Base-by-base conservation (phyloP, 305 asterid species). In the Fraxinus angustifolia region DNA sequence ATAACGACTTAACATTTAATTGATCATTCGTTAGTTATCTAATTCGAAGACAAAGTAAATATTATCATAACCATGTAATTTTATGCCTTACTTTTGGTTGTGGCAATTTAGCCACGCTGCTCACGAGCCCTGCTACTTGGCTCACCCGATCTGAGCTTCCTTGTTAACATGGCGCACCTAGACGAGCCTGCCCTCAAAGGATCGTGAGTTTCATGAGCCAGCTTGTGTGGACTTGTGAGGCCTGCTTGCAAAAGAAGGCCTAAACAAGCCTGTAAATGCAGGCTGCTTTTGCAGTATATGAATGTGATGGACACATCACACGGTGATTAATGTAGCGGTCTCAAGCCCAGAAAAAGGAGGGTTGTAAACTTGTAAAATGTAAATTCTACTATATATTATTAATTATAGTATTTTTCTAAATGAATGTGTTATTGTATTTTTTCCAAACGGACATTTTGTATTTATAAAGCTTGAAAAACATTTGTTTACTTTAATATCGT, bases 31-130 rank as follows among this genome's bases (percentile, higher is more conserved):
- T 50, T 77, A 17, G 48, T n/a, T 38, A 50, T 75, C 78, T 26
- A 70, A 17, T 84, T 77, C 4, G 73, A 26, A 65, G 73, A 23
- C 73, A 42, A 75, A 8, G 23, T 68, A 14, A 62, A 65, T 76
- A 53, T 26, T 26, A 16, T 36, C 26, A 53, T 62, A 17, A 36
- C n/a, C 50, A 8, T 40, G 35, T 65, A 33, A 34, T 40, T 35
- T 36, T 28, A 73, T 45, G 72, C 11, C 28, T 71, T 70, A 56
- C 23, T 53, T n/a, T 50, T 50, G 8, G 62, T 17, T 2, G 23
- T 50, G 60, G 21, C 62, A 53, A n/a, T 53, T 53, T 2, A 53
- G 10, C 62, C 62, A 16, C 3, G 3, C 62, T 6, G 0, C 21
- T 50, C 60, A 50, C 62, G 8, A 48, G 58, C 58, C 19, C 19